A percentile compares a stretch with the other conserved stretches of the same genome.
phyloP scores from a whole-genome alignment of 768 basidiomycete species.

The Phaffia australis region DNA sequence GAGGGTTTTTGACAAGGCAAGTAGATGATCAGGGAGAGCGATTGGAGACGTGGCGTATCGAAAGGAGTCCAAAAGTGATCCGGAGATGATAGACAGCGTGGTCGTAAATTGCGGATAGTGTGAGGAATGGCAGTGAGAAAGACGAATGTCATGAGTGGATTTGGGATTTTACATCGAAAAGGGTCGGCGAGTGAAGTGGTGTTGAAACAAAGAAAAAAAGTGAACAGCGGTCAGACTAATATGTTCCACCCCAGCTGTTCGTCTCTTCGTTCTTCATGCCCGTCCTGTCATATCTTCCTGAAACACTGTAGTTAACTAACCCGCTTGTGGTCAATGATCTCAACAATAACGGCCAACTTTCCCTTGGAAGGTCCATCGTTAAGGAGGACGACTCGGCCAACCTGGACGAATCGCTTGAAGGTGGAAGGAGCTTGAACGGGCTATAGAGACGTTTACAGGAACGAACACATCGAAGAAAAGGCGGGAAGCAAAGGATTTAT shows the following conservation, averaged over 20 bases:
- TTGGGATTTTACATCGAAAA: neutral
- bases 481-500: no score
- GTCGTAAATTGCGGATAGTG: no score
- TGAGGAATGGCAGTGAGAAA: neutral
- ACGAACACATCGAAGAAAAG: no score
- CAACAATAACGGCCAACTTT: slow-evolving; percentile 86
- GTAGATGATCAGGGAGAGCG: neutral
- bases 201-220: neutral
- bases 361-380: slow-evolving; percentile 73
- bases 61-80: no score
- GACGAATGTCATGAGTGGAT: neutral
- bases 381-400: slow-evolving; percentile 96
- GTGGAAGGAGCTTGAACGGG: slow-evolving; percentile 55
- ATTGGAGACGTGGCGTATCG: neutral
- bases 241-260: no score
- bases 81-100: no score
- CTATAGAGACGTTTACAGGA: neutral
- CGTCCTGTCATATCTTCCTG: neutral
- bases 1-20: neutral
- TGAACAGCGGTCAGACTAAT: neutral
- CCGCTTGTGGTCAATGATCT: slow-evolving; percentile 98
- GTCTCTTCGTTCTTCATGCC: no score
- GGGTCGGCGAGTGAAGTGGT: no score
- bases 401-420: slow-evolving; percentile 96
- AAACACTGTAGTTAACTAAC: slow-evolving; percentile 44